Conservation (phyloP, 768 basidiomycete genomes). For the Tylopilus sp. region DNA sequence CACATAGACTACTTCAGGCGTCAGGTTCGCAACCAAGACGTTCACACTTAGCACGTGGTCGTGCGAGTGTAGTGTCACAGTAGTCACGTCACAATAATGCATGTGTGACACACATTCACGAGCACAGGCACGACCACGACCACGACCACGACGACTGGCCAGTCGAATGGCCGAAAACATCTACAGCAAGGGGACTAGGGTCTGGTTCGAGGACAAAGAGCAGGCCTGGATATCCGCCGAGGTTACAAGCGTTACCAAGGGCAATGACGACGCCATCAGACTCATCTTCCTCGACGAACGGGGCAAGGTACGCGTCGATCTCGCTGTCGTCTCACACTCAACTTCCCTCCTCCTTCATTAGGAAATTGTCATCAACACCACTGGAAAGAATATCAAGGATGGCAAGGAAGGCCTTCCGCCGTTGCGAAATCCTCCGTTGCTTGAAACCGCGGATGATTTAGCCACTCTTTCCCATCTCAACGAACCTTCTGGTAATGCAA, state of each 20-base stretch:
- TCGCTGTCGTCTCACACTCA: constrained; percentile 1
- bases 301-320: constrained; percentile 64
- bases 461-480: constrained; percentile 97
- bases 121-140: constrained; percentile 12
- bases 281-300: constrained; percentile 87
- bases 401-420: constrained; percentile 83
- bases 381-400: constrained; percentile 75
- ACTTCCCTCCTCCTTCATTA: constrained; percentile 26
- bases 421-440: constrained; percentile 90
- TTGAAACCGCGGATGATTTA: constrained; percentile 97
- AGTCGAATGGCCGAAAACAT: constrained; percentile 90
- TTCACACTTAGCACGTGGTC: constrained; percentile 21
- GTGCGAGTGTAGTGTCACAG: constrained; percentile 19
- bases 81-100: constrained; percentile 23
- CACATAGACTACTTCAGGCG: too few relatives aligned
- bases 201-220: constrained; percentile 94
- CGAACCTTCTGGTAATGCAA: constrained; percentile 82
- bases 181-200: constrained; percentile 85
- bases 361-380: constrained; percentile 80
- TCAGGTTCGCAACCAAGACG: too few relatives aligned
- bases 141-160: constrained; percentile 24
- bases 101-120: background rate
- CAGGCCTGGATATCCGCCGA: constrained; percentile 92
- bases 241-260: constrained; percentile 63
- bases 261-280: constrained; percentile 70